Percentiles rank a stretch among this genome's conserved stretches.
phyloP scores from a whole-genome alignment of 2,329 filamentous ascomycete species.

The Fusarium nematophilum region DNA sequence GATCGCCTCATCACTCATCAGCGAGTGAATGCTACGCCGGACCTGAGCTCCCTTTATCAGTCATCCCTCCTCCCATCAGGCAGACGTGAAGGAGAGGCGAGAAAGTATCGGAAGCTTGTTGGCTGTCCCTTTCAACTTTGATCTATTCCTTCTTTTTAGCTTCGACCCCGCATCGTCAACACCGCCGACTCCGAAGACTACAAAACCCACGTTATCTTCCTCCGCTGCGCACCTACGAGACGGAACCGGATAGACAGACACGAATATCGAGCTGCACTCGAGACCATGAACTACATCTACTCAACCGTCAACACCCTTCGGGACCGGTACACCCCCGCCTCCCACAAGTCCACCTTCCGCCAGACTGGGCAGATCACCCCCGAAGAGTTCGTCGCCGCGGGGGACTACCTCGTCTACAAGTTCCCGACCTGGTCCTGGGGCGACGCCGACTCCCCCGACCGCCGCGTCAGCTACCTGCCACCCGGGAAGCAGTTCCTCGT shows the following conservation, averaged over 20 bases:
- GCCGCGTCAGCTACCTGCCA: slow-evolving; percentile 84
- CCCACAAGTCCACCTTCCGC: slow-evolving; percentile 92
- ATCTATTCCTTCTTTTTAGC: not conserved
- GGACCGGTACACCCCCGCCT: slow-evolving; percentile 90
- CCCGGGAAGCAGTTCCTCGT: slow-evolving; percentile 94
- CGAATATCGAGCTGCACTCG: not conserved
- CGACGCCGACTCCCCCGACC: slow-evolving; percentile 83
- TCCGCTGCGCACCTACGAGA: too few relatives aligned
- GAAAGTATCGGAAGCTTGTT: not conserved
- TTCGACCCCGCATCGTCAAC: slow-evolving; percentile 27
- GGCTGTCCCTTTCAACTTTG: not conserved
- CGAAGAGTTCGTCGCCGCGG: slow-evolving; percentile 94
- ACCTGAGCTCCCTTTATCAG: slow-evolving; percentile 20
- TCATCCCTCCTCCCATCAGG: slow-evolving; percentile 16
- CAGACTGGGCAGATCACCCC: slow-evolving; percentile 95
- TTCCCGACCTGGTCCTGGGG: slow-evolving; percentile 99
- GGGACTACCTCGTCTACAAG: slow-evolving; percentile 98
- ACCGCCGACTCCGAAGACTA: not conserved
- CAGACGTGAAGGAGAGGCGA: slow-evolving; percentile 11
- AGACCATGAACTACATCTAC: slow-evolving; percentile 86
- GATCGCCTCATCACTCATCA: slow-evolving; percentile 40
- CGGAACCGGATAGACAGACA: too few relatives aligned
- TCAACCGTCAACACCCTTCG: slow-evolving; percentile 92
- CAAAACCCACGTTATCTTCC: too few relatives aligned
- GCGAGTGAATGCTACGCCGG: slow-evolving; percentile 23